A percentile compares a stretch with the other conserved stretches of the same genome.
Evolutionary conservation across 768 basidiomycete genomes (phyloP).

Genomic region (Naematelia aurantialba): DNA sequence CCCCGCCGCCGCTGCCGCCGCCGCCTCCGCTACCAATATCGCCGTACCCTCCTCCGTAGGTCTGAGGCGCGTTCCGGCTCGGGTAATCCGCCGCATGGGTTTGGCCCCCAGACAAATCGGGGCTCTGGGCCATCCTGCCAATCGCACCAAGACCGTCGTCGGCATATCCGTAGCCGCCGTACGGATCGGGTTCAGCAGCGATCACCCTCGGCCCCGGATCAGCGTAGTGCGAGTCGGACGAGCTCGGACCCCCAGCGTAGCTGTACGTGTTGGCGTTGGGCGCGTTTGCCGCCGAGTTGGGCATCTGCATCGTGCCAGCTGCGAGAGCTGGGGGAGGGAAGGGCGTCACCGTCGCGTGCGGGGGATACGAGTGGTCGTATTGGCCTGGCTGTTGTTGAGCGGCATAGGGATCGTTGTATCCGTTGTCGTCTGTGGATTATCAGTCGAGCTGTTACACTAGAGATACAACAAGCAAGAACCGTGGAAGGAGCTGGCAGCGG

Average conservation of each 20-base stretch:
- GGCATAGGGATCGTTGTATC: conserved; percentile 3
- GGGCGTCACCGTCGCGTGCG: conserved; percentile 9
- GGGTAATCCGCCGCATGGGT: background rate
- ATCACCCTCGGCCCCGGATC: background rate
- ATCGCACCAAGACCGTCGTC: background rate
- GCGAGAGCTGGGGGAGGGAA: conserved; percentile 1
- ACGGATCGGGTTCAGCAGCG: background rate
- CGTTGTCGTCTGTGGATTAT: background rate
- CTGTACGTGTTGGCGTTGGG: background rate
- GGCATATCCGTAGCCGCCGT: background rate
- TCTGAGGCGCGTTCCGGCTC: background rate
- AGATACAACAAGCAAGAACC: background rate
- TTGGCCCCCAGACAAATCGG: background rate
- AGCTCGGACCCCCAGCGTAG: background rate
- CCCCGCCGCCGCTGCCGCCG: background rate
- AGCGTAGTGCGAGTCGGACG: background rate
- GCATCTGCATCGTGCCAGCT: conserved; percentile 12
- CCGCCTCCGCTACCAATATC: background rate
- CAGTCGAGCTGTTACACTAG: background rate
- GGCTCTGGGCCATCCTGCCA: background rate
- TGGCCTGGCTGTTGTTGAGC: background rate
- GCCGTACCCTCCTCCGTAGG: background rate
- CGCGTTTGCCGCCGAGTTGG: conserved; percentile 3
- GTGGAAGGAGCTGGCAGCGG: background rate
- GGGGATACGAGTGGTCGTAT: conserved; percentile 13